Base-by-base conservation (phyloP, 805 yeast species). In the Lipomyces mesembrius region DNA sequence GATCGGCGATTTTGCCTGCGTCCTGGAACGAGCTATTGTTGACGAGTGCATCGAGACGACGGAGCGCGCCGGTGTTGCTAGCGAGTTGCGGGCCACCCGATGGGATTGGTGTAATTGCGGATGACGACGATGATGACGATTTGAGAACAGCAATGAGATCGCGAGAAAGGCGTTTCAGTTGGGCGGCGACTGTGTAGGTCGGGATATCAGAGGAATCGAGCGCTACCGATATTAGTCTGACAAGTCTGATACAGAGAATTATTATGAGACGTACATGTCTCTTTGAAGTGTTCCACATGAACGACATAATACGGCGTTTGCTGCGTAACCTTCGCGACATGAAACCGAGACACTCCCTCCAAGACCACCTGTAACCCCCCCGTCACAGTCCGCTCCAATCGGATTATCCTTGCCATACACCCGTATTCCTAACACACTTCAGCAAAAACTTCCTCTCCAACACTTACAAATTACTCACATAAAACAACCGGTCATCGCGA, bases 1-100 rank as follows among this genome's bases (percentile, higher is more conserved):
- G 63, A 64, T 79, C 82, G 1, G 78, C 77, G 29, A 79, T 66
- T 54, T 68, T 65, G 3, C 76, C 76, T 2, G 80, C 71, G 2
- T 75, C 71, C 54, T 68, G 63, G 17, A 64, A 64, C 9, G 65
- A 63, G 56, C 67, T 58, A 17, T 65, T 59, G 52, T 68, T 64
- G 58, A 67, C 59, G 46, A 64, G 51, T 8, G 58, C 25, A 25
- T 64, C 68, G 35, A 73, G 65, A 27, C 73, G 12, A 32, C 68
- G 59, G 27, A 64, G 35, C 51, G 64, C 62, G 35, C 61, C 55
- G 7, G 54, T 32, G 17, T 54, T 61, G 14, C 59, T 25, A 0
- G 55, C 59, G 17, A 58, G 51, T 17, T 5, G 9, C 8, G 59
- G 52, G 32, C 39, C 37, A 12, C 43, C 37, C 14, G 57, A 22